Base-by-base conservation (phyloP, 2,329 filamentous ascomycete species). In the Epichloe sylvatica region DNA sequence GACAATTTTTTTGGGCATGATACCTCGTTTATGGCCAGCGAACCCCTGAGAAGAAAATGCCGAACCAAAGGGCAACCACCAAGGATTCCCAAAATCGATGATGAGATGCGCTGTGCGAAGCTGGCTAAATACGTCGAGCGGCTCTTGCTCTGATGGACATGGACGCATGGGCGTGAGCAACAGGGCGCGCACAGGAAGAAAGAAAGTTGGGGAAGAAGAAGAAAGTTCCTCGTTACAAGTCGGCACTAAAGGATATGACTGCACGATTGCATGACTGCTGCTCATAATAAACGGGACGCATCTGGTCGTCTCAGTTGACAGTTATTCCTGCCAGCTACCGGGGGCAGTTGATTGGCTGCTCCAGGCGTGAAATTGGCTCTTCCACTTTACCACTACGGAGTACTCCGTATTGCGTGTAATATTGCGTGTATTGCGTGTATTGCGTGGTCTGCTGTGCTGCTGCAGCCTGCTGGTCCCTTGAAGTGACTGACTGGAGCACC, bases 321-420 rank as follows among this genome's bases (percentile, higher is more conserved):
- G 35, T 17, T 6, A 17, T 12, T 41, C 33, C 37, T 40, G 45
- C 45, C 45, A 40, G 23, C 35, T 40, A 36, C 15, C 45, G 15
- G 11, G 9, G 43, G 13, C 42, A 12, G 13, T 5, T 47, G 46
- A 49, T 51, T 51, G 34, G 40, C 40, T 53, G 52, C 47, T 40
- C 47, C 50, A 44, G 51, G 50, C 49, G 49, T 50, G 53, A 54
- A 54, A 57, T 57, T 56, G 49, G 51, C 51, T n/a, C 37, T 52
- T 51, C 13, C 36, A 35, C 51, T 6, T 30, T 52, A 49, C 13
- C 36, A 35, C 38, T 33, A 19, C 34, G 25, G 25, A 30, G 25
- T 30, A 30, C 30, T 30, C 39, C 19, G 39, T 21, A 30, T 30
- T 30, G 25, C 25, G 25, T 30, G 25, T 19, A 19, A 19, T 21